Evolutionary conservation across 2,329 filamentous ascomycete genomes (phyloP).

Genomic region (Sarocladium strictum): DNA sequence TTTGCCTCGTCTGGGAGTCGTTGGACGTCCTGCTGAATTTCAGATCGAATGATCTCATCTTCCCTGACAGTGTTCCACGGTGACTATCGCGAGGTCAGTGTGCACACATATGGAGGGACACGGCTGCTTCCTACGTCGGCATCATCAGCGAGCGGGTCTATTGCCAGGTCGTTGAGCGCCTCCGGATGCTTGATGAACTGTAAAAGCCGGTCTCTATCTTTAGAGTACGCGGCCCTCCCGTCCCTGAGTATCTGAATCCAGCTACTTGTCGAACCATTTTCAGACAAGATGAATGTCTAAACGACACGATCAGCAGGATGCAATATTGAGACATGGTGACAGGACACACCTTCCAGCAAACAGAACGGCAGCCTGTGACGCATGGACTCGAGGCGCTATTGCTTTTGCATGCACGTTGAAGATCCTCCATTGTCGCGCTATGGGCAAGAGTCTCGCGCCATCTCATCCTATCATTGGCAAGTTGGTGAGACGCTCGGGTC

Average conservation of each 20-base stretch:
- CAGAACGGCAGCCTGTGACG: slow-evolving; percentile 68
- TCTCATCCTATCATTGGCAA: slow-evolving; percentile 45
- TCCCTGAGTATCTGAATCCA: slow-evolving; percentile 66
- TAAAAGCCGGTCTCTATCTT: slow-evolving; percentile 67
- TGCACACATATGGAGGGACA: slow-evolving; percentile 30
- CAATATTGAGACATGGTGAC: too few relatives aligned
- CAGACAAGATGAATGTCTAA: slow-evolving; percentile 76
- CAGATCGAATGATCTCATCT: slow-evolving; percentile 76
- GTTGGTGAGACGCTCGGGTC: neutral
- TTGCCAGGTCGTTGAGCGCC: slow-evolving; percentile 60
- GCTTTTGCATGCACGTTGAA: slow-evolving; percentile 59
- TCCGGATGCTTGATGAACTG: slow-evolving; percentile 81
- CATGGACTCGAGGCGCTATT: slow-evolving; percentile 58
- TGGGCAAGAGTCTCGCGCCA: slow-evolving; percentile 60
- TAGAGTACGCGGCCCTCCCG: slow-evolving; percentile 67
- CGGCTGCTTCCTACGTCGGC: slow-evolving; percentile 35
- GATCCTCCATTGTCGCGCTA: slow-evolving; percentile 50
- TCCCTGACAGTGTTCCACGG: slow-evolving; percentile 84
- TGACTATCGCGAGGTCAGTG: slow-evolving; percentile 47
- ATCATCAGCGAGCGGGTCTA: slow-evolving; percentile 85
- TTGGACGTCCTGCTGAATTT: slow-evolving; percentile 93
- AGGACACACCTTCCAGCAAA: slow-evolving; percentile 79
- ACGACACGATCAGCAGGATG: neutral
- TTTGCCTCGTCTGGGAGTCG: slow-evolving; percentile 87
- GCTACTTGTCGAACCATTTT: slow-evolving; percentile 54